Evolutionary conservation across 2,329 filamentous ascomycete species (phyloP), one percentile per base, ranked within the genome.

Genomic region (Fusarium udum): DNA sequence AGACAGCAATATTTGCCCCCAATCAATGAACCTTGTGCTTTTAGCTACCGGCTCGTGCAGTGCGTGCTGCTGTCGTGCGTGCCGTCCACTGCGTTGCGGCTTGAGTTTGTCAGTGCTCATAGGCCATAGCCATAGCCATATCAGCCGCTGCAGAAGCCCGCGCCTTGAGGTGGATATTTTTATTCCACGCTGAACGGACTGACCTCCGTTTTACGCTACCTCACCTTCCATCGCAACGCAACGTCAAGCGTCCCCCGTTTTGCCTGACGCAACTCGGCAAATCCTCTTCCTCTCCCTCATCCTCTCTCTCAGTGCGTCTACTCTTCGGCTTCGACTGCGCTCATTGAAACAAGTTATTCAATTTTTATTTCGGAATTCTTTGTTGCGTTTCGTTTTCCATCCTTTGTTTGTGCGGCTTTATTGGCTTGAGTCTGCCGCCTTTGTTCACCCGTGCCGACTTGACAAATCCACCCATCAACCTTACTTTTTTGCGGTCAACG

Each of bases 211-310:
- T 48, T 57, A 66, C 63, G 63, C 63, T 67, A 67, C 48, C 22
- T 18, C 46, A 61, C 60, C 39, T 39, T 48, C 48, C 64, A 68
- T 69, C 66, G 64, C 57, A 69, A 69, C 67, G 40, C 58, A 59
- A 59, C 65, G 67, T 75, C 78, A 70, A 76, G 53, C 67, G 62
- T 72, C 69, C 59, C 58, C 64, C 65, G 72, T 75, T 71, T 74
- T 72, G 67, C 76, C 69, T 73, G 71, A 77, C 72, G 78, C 75
- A 78, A 71, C 76, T 71, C 64, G 63, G 68, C 71, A 63, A 71
- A 42, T 37, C 49, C 64, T 63, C 61, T 70, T 48, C 55, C 61
- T 72, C 40, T 43, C 64, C 34, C 51, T 52, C 49, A 36, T 36
- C 51, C 55, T 56, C 57, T 72, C 40, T 48, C 68, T 62, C 72